phyloP scores from a whole-genome alignment of 495 filamentous ascomycete species.

The Aspergillus avenaceus region DNA sequence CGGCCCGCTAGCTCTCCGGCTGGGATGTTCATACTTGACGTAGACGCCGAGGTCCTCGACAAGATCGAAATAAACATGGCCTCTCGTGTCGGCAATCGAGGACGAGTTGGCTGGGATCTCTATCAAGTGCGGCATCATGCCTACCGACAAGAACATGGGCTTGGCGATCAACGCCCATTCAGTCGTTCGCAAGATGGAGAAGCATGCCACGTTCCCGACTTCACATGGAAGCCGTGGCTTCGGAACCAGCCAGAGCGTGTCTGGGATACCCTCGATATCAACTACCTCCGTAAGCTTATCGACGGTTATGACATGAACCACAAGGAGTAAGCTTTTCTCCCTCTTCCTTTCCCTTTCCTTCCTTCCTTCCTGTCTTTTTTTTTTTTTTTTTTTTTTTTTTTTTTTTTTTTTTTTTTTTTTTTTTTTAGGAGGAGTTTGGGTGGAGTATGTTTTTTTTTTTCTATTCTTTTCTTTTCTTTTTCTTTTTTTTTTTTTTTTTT shows the following conservation, averaged over 20 bases:
- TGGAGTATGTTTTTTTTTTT: too few species aligned
- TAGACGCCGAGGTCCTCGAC: conserved; percentile 55
- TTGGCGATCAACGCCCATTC: conserved; percentile 53
- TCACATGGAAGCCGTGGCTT: conserved; percentile 48
- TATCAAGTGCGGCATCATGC: conserved; percentile 54
- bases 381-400: too few species aligned
- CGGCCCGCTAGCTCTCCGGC: conserved; percentile 61
- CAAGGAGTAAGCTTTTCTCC: conserved; percentile 51
- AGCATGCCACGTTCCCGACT: conserved; percentile 49
- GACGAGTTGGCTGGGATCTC: conserved; percentile 47
- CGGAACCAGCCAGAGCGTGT: conserved; percentile 51
- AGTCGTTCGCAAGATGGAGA: conserved; percentile 55
- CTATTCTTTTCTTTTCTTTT: background rate
- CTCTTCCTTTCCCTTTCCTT: background rate
- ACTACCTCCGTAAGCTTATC: conserved; percentile 43
- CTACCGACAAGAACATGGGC: conserved; percentile 37
- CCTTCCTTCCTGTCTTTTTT: too few species aligned
- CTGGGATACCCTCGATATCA: conserved; percentile 65
- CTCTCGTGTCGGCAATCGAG: conserved; percentile 10
- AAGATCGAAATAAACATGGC: conserved; percentile 41
- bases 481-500: background rate
- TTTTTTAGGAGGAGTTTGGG: too few species aligned
- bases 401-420: too few species aligned
- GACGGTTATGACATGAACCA: conserved; percentile 54
- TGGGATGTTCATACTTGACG: conserved; percentile 55